phyloP scores from a whole-genome alignment of 768 basidiomycete genomes.

The Suillus luteus region DNA sequence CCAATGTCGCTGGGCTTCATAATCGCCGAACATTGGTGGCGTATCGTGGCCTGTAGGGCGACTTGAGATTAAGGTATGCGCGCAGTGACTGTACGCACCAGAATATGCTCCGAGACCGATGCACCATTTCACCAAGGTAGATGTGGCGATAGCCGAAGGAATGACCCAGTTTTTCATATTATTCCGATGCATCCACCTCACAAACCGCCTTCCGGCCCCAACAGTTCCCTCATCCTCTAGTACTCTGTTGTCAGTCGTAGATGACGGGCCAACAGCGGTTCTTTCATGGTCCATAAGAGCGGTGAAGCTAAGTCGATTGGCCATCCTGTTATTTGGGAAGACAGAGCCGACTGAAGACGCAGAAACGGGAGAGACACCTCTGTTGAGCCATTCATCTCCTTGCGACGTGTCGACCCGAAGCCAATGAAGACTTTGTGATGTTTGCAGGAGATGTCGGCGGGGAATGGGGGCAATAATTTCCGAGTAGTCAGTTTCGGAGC shows the following conservation, averaged over 20 bases:
- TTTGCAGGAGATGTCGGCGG: constrained; percentile 65
- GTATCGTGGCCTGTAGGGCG: constrained; percentile 53
- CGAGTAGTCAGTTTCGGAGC: constrained; percentile 31
- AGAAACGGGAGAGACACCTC: constrained; percentile 35
- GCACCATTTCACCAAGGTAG: constrained; percentile 64
- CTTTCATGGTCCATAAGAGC: constrained; percentile 41
- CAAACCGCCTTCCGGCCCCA: constrained; percentile 61
- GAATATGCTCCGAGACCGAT: constrained; percentile 82
- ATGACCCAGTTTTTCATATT: constrained; percentile 61
- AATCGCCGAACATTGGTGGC: constrained; percentile 90
- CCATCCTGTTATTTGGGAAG: constrained; percentile 23
- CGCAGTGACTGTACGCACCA: constrained; percentile 48
- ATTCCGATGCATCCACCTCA: constrained; percentile 79
- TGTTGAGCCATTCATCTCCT: constrained; percentile 44
- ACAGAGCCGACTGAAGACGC: constrained; percentile 31
- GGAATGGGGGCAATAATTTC: constrained; percentile 67
- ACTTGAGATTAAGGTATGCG: background rate
- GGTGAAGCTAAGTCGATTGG: constrained; percentile 42
- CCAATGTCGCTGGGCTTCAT: constrained; percentile 94
- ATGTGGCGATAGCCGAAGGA: constrained; percentile 52
- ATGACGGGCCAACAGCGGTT: constrained; percentile 13
- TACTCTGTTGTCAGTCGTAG: constrained; percentile 17
- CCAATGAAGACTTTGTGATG: constrained; percentile 61
- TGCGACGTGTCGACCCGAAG: constrained; percentile 45
- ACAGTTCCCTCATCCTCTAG: constrained; percentile 27